These are phyloP conservation scores for Xylariaceae sp. DNA, from an alignment of 2,329 filamentous ascomycete genomes.

Conservation along the genomic window DNA sequence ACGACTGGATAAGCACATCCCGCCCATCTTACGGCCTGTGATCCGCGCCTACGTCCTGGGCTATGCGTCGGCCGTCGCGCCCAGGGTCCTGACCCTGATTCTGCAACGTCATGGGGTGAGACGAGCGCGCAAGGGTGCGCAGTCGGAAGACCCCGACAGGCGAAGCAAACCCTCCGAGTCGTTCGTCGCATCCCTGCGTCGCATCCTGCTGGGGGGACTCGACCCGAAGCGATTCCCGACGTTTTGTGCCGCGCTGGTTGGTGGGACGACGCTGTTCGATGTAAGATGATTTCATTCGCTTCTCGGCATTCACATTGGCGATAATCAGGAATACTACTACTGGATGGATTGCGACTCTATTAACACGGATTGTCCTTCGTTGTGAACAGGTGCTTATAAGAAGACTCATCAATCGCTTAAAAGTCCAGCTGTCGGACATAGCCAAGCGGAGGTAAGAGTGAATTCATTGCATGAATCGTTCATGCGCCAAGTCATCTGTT, in stretches of 20 bases:
- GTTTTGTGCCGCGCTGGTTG: conserved; percentile 57
- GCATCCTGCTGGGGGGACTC: conserved; percentile 47
- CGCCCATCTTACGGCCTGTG: conserved; percentile 49
- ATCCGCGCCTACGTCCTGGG: conserved; percentile 56
- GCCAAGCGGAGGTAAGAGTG: conserved; percentile 33
- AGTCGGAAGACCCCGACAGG: conserved; percentile 21
- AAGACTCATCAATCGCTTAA: conserved; percentile 24
- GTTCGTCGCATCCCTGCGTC: conserved; percentile 33
- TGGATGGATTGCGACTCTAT: no score
- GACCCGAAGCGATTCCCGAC: conserved; percentile 54
- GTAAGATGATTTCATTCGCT: conserved; percentile 33
- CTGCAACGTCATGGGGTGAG: conserved; percentile 43
- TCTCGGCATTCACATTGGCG: not conserved
- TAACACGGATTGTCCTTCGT: no score
- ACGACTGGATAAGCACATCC: conserved; percentile 36
- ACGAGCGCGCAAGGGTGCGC: conserved; percentile 26
- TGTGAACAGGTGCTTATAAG: conserved; percentile 22
- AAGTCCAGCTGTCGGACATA: conserved; percentile 22
- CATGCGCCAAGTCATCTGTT: not conserved
- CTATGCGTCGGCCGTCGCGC: conserved; percentile 54
- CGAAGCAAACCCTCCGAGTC: conserved; percentile 26
- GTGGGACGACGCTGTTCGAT: conserved; percentile 57
- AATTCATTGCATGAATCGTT: not conserved
- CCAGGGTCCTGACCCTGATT: conserved; percentile 50
- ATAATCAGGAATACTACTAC: not conserved